phyloP scores from a whole-genome alignment of 139 green algal genomes.

The Chloropicon primus region DNA sequence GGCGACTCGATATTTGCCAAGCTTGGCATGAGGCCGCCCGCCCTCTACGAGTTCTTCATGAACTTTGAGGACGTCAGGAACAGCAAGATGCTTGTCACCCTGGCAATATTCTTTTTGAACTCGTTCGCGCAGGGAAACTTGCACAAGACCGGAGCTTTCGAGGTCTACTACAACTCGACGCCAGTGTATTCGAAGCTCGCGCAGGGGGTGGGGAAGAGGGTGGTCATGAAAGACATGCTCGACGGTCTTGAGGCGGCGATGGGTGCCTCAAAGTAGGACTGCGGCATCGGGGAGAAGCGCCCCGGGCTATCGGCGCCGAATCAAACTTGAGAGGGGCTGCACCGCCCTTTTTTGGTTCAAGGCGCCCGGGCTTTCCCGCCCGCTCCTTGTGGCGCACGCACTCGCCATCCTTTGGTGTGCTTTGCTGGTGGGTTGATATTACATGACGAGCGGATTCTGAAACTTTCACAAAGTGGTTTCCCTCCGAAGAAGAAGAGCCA shows the following conservation, averaged over 20 bases:
- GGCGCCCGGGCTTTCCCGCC: too few species aligned
- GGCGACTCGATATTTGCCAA: neutral
- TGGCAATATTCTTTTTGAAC: neutral
- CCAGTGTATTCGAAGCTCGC: neutral
- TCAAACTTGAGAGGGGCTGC: too few species aligned
- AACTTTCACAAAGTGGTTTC: neutral
- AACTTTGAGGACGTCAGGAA: neutral
- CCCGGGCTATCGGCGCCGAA: too few species aligned
- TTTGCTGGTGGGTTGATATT: too few species aligned
- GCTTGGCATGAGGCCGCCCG: neutral
- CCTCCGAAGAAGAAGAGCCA: too few species aligned
- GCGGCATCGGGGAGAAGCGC: too few species aligned
- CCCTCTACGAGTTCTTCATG: neutral
- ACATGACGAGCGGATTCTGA: neutral
- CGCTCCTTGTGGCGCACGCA: too few species aligned
- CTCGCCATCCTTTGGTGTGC: too few species aligned
- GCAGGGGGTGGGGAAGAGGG: neutral
- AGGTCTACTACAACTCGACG: neutral
- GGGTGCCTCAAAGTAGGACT: neutral
- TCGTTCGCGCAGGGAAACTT: neutral
- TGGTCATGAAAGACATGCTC: neutral
- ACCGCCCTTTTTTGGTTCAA: too few species aligned
- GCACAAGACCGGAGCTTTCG: neutral
- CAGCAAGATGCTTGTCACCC: neutral
- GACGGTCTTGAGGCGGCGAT: neutral